Base-by-base conservation (phyloP, 1,139 yeast species). In the Diutina rugosa region DNA sequence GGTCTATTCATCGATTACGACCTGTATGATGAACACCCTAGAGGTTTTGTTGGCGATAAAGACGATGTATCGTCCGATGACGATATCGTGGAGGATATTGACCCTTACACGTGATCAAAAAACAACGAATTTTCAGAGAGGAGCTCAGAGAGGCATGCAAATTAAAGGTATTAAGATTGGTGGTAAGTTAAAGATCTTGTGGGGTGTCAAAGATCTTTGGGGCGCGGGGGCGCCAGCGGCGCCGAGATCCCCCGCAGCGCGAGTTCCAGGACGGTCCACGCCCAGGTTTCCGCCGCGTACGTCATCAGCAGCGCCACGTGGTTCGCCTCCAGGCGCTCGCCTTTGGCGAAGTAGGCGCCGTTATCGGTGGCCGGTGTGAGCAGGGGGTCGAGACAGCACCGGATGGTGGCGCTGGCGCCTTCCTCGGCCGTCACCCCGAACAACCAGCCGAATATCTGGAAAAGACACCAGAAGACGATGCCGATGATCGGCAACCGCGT, bases 401-500 rank as follows among this genome's bases (percentile, higher is more conserved):
- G 80, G 28, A 89, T 67, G 1, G 88, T 80, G 0, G 95, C 81
- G 62, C 74, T 73, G 0, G 90, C 78, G 2, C 95, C 96, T 64
- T 85, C 82, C 64, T 87, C 90, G 57, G 80, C 78, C 2, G 85
- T 71, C 4, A 85, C 87, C 1, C 96, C 96, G 61, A 85, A 79
- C 53, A 85, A 69, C 62, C 72, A 77, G 1, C 89, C 89, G 63
- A 87, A 82, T 6, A 84, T 65, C 63, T 84, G 88, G 66, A 87
- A 85, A 16, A 79, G 68, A 55, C 85, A 71, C 87, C 91, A 84
- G 63, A 85, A 85, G 45, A 85, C 62, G 1, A 84, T 76, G 0
- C 96, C 96, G 9, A 88, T 74, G 2, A 87, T 71, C 0, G 95
- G 95, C n/a, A 85, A 70, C 58, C 89, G 71, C 2, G 93, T 85